Conservation (phyloP, 1,139 yeast genomes). For the Suhomyces bribrorum region DNA sequence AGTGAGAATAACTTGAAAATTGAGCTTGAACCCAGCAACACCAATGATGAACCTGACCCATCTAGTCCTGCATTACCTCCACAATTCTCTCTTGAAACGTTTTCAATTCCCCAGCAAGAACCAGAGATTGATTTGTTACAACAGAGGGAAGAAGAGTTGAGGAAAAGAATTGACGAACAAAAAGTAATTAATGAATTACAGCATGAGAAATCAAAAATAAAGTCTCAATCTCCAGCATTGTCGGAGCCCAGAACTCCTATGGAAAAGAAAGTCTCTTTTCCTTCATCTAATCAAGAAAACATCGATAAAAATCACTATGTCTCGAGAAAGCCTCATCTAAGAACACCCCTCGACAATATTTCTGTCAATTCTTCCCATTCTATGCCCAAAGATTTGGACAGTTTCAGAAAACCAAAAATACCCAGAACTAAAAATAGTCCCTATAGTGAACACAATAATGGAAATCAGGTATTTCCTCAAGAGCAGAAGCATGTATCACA, state of each 20-base stretch:
- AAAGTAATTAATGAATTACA: slow-evolving; percentile 21
- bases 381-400: slow-evolving; percentile 12
- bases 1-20: slow-evolving; percentile 14
- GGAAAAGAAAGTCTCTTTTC: slow-evolving; percentile 6
- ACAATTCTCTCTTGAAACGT: slow-evolving; percentile 14
- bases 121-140: slow-evolving; percentile 13
- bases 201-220: slow-evolving; percentile 2
- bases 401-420: slow-evolving; percentile 29
- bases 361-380: slow-evolving; percentile 19
- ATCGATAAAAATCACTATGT: not conserved
- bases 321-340: slow-evolving; percentile 5
- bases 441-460: not conserved
- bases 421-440: slow-evolving; percentile 16
- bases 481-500: too few relatives aligned
- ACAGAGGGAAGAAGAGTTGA: slow-evolving; percentile 28
- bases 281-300: slow-evolving; percentile 1
- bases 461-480: slow-evolving; percentile 7
- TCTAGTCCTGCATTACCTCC: slow-evolving; percentile 16
- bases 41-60: not conserved
- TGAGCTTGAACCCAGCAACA: slow-evolving; percentile 2
- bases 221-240: not conserved
- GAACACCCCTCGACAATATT: slow-evolving; percentile 19
- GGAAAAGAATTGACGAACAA: slow-evolving; percentile 31
- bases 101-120: slow-evolving; percentile 17
- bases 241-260: slow-evolving; percentile 5